Percentiles rank a stretch among this genome's conserved stretches.
Conservation (phyloP, 2,329 filamentous ascomycete genomes). For the Davidsoniella neocaledoniae region DNA sequence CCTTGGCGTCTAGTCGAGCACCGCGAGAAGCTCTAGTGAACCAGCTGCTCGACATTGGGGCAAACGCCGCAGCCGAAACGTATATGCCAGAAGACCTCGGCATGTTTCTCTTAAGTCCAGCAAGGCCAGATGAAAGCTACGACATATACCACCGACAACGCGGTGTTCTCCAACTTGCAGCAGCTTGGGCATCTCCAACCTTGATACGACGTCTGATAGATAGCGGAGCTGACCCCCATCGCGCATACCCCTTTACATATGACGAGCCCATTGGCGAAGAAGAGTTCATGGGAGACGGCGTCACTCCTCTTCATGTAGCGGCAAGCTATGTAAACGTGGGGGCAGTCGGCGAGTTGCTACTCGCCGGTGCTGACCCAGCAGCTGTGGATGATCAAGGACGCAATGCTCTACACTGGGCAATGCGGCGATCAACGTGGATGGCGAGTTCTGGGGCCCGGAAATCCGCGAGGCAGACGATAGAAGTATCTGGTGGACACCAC, state of each 20-base stretch:
- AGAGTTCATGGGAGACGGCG: background rate
- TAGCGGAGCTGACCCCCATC: background rate
- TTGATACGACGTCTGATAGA: constrained; percentile 1
- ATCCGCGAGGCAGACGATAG: background rate
- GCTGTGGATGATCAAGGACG: background rate
- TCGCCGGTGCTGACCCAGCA: constrained; percentile 1
- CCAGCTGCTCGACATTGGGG: background rate
- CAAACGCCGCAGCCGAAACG: background rate
- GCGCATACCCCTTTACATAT: constrained; percentile 1
- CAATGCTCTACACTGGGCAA: constrained; percentile 4
- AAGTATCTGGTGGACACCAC: constrained; percentile 1
- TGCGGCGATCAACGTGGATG: constrained; percentile 6
- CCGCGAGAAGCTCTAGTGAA: constrained; percentile 1
- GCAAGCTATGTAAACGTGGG: background rate
- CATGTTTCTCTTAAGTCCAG: background rate
- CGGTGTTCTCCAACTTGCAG: background rate
- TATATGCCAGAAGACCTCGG: constrained; percentile 2
- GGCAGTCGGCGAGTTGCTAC: background rate
- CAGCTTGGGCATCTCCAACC: constrained; percentile 1
- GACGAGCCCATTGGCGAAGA: constrained; percentile 1
- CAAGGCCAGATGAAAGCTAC: background rate
- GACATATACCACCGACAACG: background rate
- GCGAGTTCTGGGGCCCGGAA: constrained; percentile 3
- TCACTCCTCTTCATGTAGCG: constrained; percentile 3
- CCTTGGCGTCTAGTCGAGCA: background rate